Evolutionary conservation across 495 filamentous ascomycete genomes (phyloP).

Genomic region (Oidiodendron maius): DNA sequence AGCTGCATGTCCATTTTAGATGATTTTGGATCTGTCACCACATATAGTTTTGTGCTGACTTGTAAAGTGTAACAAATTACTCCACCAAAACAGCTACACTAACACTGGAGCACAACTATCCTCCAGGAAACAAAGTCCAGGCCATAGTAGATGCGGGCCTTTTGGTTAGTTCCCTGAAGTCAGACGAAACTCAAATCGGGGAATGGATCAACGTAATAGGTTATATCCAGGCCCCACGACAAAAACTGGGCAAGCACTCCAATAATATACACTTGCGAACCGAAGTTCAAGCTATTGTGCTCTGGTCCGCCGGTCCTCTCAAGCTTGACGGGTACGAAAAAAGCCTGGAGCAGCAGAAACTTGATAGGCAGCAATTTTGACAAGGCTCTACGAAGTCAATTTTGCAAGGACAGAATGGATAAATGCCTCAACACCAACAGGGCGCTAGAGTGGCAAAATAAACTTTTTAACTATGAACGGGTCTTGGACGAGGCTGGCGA

Average conservation of each 20-base stretch:
- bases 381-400: no score
- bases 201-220: slow-evolving; percentile 89
- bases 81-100: slow-evolving; percentile 50
- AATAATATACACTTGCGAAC: neutral
- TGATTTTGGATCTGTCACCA: no score
- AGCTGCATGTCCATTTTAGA: no score
- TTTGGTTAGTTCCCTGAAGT: slow-evolving; percentile 56
- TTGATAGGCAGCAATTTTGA: no score
- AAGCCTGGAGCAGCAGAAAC: slow-evolving; percentile 21
- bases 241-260: neutral
- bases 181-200: slow-evolving; percentile 64
- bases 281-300: slow-evolving; percentile 57
- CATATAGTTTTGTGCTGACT: neutral
- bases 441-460: no score
- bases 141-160: slow-evolving; percentile 66
- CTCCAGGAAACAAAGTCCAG: slow-evolving; percentile 32
- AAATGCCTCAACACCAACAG: no score
- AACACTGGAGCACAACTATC: slow-evolving; percentile 61
- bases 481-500: no score
- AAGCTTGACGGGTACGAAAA: slow-evolving; percentile 59
- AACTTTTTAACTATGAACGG: no score
- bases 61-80: slow-evolving; percentile 64
- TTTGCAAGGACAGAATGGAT: no score
- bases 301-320: slow-evolving; percentile 61
- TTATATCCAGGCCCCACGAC: slow-evolving; percentile 47